phyloP scores from a whole-genome alignment of 2,329 filamentous ascomycete genomes.

The Penicillium sp. region DNA sequence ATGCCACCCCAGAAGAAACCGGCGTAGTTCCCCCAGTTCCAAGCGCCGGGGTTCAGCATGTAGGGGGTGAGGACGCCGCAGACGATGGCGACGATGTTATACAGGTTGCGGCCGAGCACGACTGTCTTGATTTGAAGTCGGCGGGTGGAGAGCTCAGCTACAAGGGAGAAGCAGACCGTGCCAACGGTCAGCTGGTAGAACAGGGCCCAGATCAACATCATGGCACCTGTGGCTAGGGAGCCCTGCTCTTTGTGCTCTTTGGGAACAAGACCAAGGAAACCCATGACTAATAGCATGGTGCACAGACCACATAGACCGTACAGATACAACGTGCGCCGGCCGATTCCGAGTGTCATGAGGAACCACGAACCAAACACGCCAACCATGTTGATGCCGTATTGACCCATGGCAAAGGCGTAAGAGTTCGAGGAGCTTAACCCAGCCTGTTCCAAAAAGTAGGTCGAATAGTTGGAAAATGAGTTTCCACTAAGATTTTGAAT shows the following conservation, averaged over 20 bases:
- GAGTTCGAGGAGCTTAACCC: constrained; percentile 52
- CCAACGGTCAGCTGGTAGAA: constrained; percentile 85
- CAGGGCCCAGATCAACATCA: constrained; percentile 81
- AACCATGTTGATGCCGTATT: constrained; percentile 69
- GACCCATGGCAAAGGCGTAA: constrained; percentile 59
- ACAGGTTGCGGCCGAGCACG: constrained; percentile 76
- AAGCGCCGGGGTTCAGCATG: constrained; percentile 84
- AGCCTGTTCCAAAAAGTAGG: constrained; percentile 59
- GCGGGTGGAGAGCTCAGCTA: constrained; percentile 78
- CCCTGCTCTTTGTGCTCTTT: constrained; percentile 57
- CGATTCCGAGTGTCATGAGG: constrained; percentile 72
- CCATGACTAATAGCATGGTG: constrained; percentile 76
- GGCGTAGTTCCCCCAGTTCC: constrained; percentile 84
- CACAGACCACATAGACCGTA: constrained; percentile 73
- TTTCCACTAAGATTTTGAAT: constrained; percentile 66
- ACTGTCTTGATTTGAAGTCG: constrained; percentile 89
- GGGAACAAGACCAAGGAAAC: constrained; percentile 76
- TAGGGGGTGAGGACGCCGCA: constrained; percentile 82
- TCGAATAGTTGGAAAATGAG: constrained; percentile 64
- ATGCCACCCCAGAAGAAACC: constrained; percentile 87
- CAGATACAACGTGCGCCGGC: constrained; percentile 73
- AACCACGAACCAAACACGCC: constrained; percentile 81
- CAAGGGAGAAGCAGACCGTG: constrained; percentile 85
- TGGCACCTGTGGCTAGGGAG: constrained; percentile 75
- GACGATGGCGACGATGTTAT: constrained; percentile 80